Evolutionary conservation across 2,329 filamentous ascomycete genomes (phyloP), one percentile per base, ranked within the genome.

Genomic region (Trichoderma breve): DNA sequence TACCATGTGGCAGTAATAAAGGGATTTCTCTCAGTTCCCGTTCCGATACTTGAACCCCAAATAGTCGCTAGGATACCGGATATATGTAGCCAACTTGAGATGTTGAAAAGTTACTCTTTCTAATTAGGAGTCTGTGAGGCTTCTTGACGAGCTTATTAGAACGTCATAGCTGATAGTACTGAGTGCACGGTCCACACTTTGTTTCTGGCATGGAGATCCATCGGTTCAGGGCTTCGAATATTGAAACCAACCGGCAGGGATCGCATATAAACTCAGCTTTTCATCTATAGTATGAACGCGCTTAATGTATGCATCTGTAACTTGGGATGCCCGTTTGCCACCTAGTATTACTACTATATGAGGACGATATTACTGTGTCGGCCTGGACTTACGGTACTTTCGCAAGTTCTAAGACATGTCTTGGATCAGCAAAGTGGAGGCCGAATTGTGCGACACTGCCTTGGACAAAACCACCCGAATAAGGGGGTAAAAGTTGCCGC

Each of bases 131-230:
- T 39, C 26, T 28, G 15, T 15, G 24, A 11, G 55, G 5, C 7
- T 12, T n/a, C 55, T 8, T 12, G 6, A 47, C 8, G 53, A 30
- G 53, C 53, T 18, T 57, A n/a, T 28, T n/a, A 18, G 12, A 11
- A 11, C n/a, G 14, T 39, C 14, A 12, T 26, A 39, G 14, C 34
- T 26, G 55, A 51, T n/a, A 11, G 26, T 26, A 15, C n/a, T 51
- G 6, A 39, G 39, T n/a, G 66, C 55, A 69, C 55, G 28, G 66
- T 36, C 66, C 66, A 61, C 28, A 69, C n/a, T 12, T 53, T 61
- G 34, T 61, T 60, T 60, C 4, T 24, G n/a, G n/a, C 4, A 4
- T 21, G n/a, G 43, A 2, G 4, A 47, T 47, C 9, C 18, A 47
- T 51, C 43, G 18, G 8, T 12, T 12, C 8, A 2, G n/a, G n/a